A percentile compares a stretch with the other conserved stretches of the same genome.
phyloP scores from a whole-genome alignment of 805 yeast genomes.

The Priceomyces medius region DNA sequence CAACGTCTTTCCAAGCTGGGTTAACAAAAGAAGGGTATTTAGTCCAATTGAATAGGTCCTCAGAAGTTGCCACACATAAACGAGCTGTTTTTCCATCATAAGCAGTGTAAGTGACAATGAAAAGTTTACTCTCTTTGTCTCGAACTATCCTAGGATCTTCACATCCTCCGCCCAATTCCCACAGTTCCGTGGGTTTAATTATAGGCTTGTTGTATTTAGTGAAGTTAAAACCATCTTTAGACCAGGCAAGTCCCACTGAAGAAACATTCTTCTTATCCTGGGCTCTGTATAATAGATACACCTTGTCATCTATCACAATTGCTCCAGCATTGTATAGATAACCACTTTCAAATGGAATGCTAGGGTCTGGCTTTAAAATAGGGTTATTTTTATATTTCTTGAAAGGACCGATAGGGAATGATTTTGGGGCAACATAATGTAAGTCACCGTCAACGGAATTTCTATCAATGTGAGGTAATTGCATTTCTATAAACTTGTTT shows the following conservation, averaged over 20 bases:
- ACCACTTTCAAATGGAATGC: slow-evolving; percentile 36
- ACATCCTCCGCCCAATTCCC: slow-evolving; percentile 42
- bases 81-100: slow-evolving; percentile 35
- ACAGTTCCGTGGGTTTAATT: slow-evolving; percentile 34
- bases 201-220: slow-evolving; percentile 30
- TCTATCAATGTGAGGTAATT: slow-evolving; percentile 25
- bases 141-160: slow-evolving; percentile 45
- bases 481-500: slow-evolving; percentile 15
- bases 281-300: slow-evolving; percentile 38
- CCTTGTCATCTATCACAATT: slow-evolving; percentile 37
- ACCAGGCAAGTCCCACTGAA: slow-evolving; percentile 42
- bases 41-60: slow-evolving; percentile 37
- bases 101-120: slow-evolving; percentile 42
- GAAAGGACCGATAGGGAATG: slow-evolving; percentile 45
- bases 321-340: slow-evolving; percentile 44
- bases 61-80: slow-evolving; percentile 39
- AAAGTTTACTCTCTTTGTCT: slow-evolving; percentile 33
- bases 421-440: slow-evolving; percentile 31
- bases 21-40: slow-evolving; percentile 36
- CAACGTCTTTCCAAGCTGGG: slow-evolving; percentile 34
- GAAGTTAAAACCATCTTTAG: slow-evolving; percentile 37
- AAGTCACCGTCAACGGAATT: slow-evolving; percentile 30
- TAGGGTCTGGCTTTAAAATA: slow-evolving; percentile 37
- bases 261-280: slow-evolving; percentile 34
- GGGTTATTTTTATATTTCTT: slow-evolving; percentile 35